These are phyloP conservation scores for Madurella fahalii DNA, from an alignment of 2,329 filamentous ascomycete species.

Conservation along the genomic window DNA sequence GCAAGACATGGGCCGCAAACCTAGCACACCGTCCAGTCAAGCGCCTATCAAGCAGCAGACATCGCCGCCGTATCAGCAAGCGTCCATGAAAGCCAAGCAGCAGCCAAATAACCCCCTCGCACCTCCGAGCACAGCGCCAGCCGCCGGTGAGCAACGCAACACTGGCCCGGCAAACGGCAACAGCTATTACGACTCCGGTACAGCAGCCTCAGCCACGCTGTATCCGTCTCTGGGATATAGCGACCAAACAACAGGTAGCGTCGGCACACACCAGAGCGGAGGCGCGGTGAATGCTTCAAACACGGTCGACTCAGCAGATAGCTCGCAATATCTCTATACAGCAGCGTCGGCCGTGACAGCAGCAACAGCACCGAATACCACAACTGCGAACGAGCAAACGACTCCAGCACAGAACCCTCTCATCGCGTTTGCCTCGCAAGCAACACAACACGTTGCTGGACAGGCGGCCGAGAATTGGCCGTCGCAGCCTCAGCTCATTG, in stretches of 20 bases:
- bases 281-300: slow-evolving; percentile 2
- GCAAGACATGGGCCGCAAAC: slow-evolving; percentile 42
- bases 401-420: slow-evolving; percentile 33
- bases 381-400: slow-evolving; percentile 22
- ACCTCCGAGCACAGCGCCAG: background rate
- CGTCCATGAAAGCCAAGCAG: slow-evolving; percentile 4
- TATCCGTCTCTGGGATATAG: slow-evolving; percentile 25
- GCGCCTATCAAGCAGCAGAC: slow-evolving; percentile 11
- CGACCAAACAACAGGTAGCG: slow-evolving; percentile 13
- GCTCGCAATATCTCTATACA: slow-evolving; percentile 23
- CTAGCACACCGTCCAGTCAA: slow-evolving; percentile 16
- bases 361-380: slow-evolving; percentile 11
- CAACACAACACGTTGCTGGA: slow-evolving; percentile 31
- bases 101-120: slow-evolving; percentile 2
- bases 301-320: slow-evolving; percentile 14
- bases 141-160: slow-evolving; percentile 12
- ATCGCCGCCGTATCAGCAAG: slow-evolving; percentile 15
- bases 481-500: slow-evolving; percentile 31
- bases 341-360: slow-evolving; percentile 17
- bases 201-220: slow-evolving; percentile 8
- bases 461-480: slow-evolving; percentile 23
- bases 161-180: slow-evolving; percentile 18
- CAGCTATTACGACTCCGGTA: slow-evolving; percentile 21
- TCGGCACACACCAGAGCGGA: slow-evolving; percentile 18
- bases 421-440: slow-evolving; percentile 38